phyloP scores from a whole-genome alignment of 768 basidiomycete genomes.

The Trametes meyenii region DNA sequence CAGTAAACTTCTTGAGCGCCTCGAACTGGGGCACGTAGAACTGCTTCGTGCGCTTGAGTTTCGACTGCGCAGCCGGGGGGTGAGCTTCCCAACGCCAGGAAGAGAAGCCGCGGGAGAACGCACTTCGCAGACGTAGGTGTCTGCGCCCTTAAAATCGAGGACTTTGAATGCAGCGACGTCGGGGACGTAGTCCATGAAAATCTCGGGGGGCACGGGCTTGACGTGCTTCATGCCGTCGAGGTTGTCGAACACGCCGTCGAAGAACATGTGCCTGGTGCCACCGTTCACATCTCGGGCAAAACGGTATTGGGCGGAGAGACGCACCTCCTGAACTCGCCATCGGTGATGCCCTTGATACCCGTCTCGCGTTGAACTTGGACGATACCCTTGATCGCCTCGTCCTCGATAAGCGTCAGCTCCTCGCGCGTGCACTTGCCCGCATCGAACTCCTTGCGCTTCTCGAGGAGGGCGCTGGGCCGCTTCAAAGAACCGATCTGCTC shows the following conservation, averaged over 20 bases:
- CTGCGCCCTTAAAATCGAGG: slow-evolving; percentile 37
- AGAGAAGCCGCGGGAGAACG: slow-evolving; percentile 7
- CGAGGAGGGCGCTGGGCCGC: slow-evolving; percentile 52
- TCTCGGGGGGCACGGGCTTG: slow-evolving; percentile 29
- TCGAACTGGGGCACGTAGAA: slow-evolving; percentile 69
- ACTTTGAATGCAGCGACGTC: slow-evolving; percentile 39
- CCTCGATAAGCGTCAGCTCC: slow-evolving; percentile 53
- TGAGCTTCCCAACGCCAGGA: neutral
- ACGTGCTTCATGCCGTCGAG: slow-evolving; percentile 63
- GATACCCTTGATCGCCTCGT: slow-evolving; percentile 55
- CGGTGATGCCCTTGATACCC: slow-evolving; percentile 63
- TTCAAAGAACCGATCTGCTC: slow-evolving; percentile 68
- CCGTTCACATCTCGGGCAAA: neutral
- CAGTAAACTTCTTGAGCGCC: slow-evolving; percentile 57
- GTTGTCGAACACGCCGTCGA: slow-evolving; percentile 68
- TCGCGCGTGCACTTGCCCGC: slow-evolving; percentile 42
- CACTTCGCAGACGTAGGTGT: slow-evolving; percentile 34
- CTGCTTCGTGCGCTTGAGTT: slow-evolving; percentile 61
- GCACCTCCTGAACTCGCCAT: slow-evolving; percentile 53
- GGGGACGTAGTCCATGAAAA: slow-evolving; percentile 37
- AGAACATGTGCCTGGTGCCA: slow-evolving; percentile 52
- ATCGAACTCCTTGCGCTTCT: slow-evolving; percentile 49
- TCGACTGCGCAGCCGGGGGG: slow-evolving; percentile 45
- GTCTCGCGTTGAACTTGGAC: slow-evolving; percentile 55
- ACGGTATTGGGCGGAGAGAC: neutral